Conservation (phyloP, 495 filamentous ascomycete genomes). For the Xylaria palmicola region DNA sequence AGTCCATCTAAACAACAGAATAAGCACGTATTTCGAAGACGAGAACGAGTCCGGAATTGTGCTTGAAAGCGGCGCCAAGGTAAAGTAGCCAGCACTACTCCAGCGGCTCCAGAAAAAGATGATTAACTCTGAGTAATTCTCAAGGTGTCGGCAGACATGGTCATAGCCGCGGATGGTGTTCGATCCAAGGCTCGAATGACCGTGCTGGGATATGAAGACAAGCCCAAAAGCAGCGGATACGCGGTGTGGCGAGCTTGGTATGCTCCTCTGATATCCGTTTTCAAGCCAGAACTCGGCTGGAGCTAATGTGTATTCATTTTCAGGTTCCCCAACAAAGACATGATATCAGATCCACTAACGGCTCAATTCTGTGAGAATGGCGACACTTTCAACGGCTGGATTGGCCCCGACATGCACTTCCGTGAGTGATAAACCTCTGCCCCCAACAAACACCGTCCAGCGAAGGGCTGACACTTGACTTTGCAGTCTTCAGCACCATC, state of each 20-base stretch:
- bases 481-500: slow-evolving; percentile 53
- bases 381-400: slow-evolving; percentile 62
- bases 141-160: slow-evolving; percentile 50
- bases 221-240: slow-evolving; percentile 58
- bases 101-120: no score
- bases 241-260: slow-evolving; percentile 62
- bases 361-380: slow-evolving; percentile 60
- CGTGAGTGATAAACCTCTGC: neutral
- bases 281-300: neutral
- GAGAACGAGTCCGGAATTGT: slow-evolving; percentile 52
- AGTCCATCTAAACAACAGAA: slow-evolving; percentile 51
- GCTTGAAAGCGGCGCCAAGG: slow-evolving; percentile 50
- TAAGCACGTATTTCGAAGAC: slow-evolving; percentile 58
- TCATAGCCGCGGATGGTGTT: slow-evolving; percentile 61
- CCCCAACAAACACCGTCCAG: neutral
- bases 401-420: slow-evolving; percentile 59
- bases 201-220: slow-evolving; percentile 59
- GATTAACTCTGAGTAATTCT: neutral
- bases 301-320: neutral
- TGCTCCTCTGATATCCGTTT: neutral
- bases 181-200: slow-evolving; percentile 57
- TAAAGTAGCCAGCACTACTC: slow-evolving; percentile 1
- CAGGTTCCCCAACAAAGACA: slow-evolving; percentile 58
- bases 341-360: slow-evolving; percentile 58
- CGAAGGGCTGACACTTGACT: neutral